These are phyloP conservation scores for Leccinellum albellum DNA, from an alignment of 768 basidiomycete genomes.

Conservation along the genomic window DNA sequence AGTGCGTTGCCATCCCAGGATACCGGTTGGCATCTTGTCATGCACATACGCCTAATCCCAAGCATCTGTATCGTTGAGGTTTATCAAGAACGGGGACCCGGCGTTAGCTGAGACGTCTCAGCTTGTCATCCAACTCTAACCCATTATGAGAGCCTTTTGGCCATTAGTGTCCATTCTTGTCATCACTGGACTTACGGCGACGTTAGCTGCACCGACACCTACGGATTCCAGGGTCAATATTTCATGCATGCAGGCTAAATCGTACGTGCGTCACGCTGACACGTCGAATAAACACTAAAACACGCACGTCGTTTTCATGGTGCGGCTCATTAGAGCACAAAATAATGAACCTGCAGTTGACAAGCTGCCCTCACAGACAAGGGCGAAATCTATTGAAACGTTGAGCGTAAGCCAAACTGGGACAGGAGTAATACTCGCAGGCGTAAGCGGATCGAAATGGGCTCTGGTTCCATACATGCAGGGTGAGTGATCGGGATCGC, in stretches of 20 bases:
- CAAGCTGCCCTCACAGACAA: background rate
- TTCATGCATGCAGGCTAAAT: background rate
- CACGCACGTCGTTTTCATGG: background rate
- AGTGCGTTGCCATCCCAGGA: slow-evolving; percentile 1
- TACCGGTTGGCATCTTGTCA: background rate
- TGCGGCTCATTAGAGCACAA: slow-evolving; percentile 4
- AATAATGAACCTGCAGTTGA: background rate
- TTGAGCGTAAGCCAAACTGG: background rate
- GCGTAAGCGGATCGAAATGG: slow-evolving; percentile 6
- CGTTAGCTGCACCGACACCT: slow-evolving; percentile 14
- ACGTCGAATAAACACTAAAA: background rate
- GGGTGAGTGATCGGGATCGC: slow-evolving; percentile 9
- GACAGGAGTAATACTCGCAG: background rate
- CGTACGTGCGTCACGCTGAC: slow-evolving; percentile 11
- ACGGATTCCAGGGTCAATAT: slow-evolving; percentile 14
- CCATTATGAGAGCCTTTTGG: slow-evolving; percentile 2
- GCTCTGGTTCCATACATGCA: slow-evolving; percentile 6
- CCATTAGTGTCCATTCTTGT: slow-evolving; percentile 2
- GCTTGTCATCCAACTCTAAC: background rate
- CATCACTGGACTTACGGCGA: slow-evolving; percentile 1
- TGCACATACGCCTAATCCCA: slow-evolving; percentile 14
- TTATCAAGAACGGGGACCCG: background rate
- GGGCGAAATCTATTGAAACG: background rate
- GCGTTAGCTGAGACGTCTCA: background rate
- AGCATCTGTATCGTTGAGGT: slow-evolving; percentile 3